phyloP scores from a whole-genome alignment of 2,329 filamentous ascomycete species.

The Botrytis fabae region DNA sequence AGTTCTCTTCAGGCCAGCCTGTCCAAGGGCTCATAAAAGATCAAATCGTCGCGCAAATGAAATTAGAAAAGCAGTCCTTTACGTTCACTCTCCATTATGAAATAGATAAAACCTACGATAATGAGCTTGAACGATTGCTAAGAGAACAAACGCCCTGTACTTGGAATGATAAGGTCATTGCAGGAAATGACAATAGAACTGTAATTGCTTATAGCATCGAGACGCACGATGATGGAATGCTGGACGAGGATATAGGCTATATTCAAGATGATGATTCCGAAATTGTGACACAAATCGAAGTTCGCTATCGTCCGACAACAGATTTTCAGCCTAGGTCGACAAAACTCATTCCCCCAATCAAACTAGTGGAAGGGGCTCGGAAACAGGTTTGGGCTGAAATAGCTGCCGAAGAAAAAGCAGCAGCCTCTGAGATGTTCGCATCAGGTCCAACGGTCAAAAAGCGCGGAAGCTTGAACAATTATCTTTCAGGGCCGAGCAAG shows the following conservation, averaged over 20 bases:
- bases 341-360: neutral
- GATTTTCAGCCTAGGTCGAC: conserved; percentile 20
- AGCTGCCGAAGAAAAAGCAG: conserved; percentile 11
- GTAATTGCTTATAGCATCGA: conserved; percentile 4
- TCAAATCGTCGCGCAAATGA: conserved; percentile 11
- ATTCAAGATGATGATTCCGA: conserved; percentile 8
- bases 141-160: conserved; percentile 1
- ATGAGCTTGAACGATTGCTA: neutral
- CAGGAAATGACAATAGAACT: neutral
- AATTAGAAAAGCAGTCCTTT: neutral
- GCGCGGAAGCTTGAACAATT: neutral
- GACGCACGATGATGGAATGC: conserved; percentile 3
- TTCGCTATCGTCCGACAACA: conserved; percentile 13
- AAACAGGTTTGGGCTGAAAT: neutral
- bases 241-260: neutral
- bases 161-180: neutral
- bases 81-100: conserved; percentile 1
- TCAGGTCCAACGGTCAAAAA: neutral
- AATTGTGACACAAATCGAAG: conserved; percentile 14
- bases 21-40: conserved; percentile 5
- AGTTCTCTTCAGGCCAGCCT: conserved; percentile 10
- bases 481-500: neutral
- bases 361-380: conserved; percentile 2
- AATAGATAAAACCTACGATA: neutral
- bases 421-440: conserved; percentile 2